Conservation (phyloP, 2,329 filamentous ascomycete species). For the Sordariomycetes sp. region DNA sequence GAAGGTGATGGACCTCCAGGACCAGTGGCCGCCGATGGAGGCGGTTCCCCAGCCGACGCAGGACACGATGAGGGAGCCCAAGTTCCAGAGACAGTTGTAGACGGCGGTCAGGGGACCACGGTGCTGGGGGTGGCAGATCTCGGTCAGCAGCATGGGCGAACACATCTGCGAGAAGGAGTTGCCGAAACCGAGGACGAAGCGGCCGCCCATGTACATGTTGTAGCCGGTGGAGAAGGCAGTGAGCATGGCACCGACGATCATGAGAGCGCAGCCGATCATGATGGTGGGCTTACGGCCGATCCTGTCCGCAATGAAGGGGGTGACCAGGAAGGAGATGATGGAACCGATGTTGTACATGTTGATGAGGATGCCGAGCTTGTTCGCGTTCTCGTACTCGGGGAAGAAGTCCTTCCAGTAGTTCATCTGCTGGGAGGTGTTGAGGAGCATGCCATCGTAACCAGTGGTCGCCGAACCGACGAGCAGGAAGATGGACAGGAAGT, state of each 20-base stretch:
- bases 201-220: conserved; percentile 30
- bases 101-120: conserved; percentile 55
- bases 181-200: conserved; percentile 49
- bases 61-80: conserved; percentile 47
- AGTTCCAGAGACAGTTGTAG: conserved; percentile 62
- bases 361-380: conserved; percentile 37
- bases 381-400: conserved; percentile 23
- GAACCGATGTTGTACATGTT: conserved; percentile 44
- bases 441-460: conserved; percentile 51
- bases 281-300: conserved; percentile 34
- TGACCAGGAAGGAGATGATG: conserved; percentile 35
- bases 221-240: conserved; percentile 33
- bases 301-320: conserved; percentile 33
- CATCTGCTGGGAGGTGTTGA: conserved; percentile 52
- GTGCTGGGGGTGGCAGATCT: conserved; percentile 61
- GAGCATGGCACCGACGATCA: conserved; percentile 33
- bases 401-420: conserved; percentile 43
- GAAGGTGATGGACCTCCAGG: conserved; percentile 58
- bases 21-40: conserved; percentile 50
- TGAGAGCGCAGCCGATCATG: conserved; percentile 31
- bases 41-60: conserved; percentile 56
- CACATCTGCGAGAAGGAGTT: conserved; percentile 56
- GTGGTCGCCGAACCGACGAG: conserved; percentile 53
- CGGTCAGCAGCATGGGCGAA: conserved; percentile 54
- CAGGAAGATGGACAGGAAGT: conserved; percentile 41